Evolutionary conservation across 208 protist species (phyloP), one percentile per base, ranked within the genome.

Genomic region (Leishmania lainsoni): DNA sequence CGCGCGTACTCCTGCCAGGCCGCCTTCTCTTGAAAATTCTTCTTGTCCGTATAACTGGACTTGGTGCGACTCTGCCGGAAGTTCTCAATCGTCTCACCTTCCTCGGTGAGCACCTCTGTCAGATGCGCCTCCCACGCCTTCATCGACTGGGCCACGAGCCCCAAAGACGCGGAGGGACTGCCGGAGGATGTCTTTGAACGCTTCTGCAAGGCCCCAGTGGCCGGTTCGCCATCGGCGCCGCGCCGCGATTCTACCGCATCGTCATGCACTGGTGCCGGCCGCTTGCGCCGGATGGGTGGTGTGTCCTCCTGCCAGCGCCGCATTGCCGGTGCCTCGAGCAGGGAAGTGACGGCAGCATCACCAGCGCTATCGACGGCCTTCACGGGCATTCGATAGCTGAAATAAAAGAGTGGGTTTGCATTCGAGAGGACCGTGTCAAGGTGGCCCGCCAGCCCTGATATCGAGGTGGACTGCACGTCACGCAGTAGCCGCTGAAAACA

Each of bases 1-100:
- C 87, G 89, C 61, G 75, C 68, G 77, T 92, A 96, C 77, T 97
- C 92, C n/a, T 92, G 84, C 91, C 87, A 94, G 77, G 90, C 83
- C 29, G 91, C 92, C 22, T 86, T 65, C 68, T 89, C 69, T 20
- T 90, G 86, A 75, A 97, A 97, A 12, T 61, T 71, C 65, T 86
- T 54, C 83, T 95, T 90, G 35, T 95, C 92, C 35, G 93, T 74
- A 69, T 94, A 96, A 72, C 90, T 95, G 10, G 72, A 66, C 79
- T 94, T 90, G 1, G 86, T 75, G 35, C 84, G 73, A 12, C 84
- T 63, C 42, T 92, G 88, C 14, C 94, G 84, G 80, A 95, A 97
- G 75, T 72, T 91, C 59, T 95, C 87, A 1, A 96, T 52, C 9
- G 94, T 93, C 56, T 95, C 91, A 5, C 94, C 94, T 54, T 97